Evolutionary conservation across 352 stramenopile genomes (phyloP).

Genomic region (Phytopythium helicoides): DNA sequence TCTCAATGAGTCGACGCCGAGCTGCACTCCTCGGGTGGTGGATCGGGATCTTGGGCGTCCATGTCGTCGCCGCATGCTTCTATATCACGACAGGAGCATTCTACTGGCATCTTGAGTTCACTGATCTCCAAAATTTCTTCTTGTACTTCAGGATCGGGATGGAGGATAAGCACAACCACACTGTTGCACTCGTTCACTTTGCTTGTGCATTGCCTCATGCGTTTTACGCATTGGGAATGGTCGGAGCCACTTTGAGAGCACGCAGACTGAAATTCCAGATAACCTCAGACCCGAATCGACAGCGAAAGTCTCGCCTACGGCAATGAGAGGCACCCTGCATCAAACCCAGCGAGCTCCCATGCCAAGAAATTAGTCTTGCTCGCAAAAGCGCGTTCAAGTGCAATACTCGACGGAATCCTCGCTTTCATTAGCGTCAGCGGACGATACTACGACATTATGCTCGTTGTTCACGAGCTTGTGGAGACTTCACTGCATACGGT

Average conservation of each 20-base stretch:
- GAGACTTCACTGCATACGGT: conserved; percentile 2
- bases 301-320: too few species aligned
- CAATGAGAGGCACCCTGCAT: too few species aligned
- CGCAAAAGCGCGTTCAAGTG: too few species aligned
- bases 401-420: conserved; percentile 15
- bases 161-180: conserved; percentile 11
- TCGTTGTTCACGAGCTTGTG: neutral
- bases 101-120: neutral
- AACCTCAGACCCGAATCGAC: neutral
- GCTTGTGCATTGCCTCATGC: conserved; percentile 17
- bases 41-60: conserved; percentile 10
- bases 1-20: neutral
- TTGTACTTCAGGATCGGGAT: conserved; percentile 24
- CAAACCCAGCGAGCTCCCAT: too few species aligned
- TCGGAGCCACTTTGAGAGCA: conserved; percentile 7
- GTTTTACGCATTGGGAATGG: conserved; percentile 16
- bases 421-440: conserved; percentile 1
- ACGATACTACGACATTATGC: neutral
- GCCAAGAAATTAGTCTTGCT: too few species aligned
- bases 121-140: conserved; percentile 8
- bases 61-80: neutral
- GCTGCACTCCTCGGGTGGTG: conserved; percentile 13
- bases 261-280: conserved; percentile 9
- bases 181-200: conserved; percentile 18
- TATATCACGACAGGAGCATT: neutral